phyloP scores from a whole-genome alignment of 768 basidiomycete species.

The Suillus ampliporus region DNA sequence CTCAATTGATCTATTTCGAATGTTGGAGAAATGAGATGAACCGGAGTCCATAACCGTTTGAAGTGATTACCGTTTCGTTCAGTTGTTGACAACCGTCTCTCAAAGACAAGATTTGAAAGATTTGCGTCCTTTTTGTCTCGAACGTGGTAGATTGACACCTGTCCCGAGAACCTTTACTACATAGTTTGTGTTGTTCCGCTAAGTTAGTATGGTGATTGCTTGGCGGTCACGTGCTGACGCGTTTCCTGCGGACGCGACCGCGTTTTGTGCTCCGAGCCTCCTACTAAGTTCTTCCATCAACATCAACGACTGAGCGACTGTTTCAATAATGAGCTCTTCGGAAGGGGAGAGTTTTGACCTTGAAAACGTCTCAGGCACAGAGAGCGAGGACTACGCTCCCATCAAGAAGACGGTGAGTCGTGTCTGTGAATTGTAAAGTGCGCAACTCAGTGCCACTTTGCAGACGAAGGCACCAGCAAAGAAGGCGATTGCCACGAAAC shows the following conservation, averaged over 20 bases:
- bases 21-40: neutral
- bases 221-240: constrained; percentile 2
- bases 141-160: too few relatives aligned
- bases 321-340: constrained; percentile 68
- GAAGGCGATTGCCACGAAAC: constrained; percentile 45
- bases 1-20: neutral
- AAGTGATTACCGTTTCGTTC: neutral
- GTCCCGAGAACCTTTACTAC: too few relatives aligned
- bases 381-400: constrained; percentile 69
- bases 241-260: neutral
- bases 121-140: neutral
- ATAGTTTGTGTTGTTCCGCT: too few relatives aligned
- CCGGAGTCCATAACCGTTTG: neutral
- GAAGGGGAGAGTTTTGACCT: constrained; percentile 73
- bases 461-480: constrained; percentile 44
- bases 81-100: neutral
- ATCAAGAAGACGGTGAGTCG: constrained; percentile 54
- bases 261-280: neutral
- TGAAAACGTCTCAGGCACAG: constrained; percentile 59
- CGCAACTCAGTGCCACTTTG: constrained; percentile 21
- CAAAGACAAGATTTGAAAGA: neutral
- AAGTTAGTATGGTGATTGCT: too few relatives aligned
- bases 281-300: constrained; percentile 6
- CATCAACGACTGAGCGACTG: constrained; percentile 6
- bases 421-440: constrained; percentile 13